These are phyloP conservation scores for Candida pseudofarinosa DNA, from an alignment of 805 yeast genomes.

Conservation along the genomic window DNA sequence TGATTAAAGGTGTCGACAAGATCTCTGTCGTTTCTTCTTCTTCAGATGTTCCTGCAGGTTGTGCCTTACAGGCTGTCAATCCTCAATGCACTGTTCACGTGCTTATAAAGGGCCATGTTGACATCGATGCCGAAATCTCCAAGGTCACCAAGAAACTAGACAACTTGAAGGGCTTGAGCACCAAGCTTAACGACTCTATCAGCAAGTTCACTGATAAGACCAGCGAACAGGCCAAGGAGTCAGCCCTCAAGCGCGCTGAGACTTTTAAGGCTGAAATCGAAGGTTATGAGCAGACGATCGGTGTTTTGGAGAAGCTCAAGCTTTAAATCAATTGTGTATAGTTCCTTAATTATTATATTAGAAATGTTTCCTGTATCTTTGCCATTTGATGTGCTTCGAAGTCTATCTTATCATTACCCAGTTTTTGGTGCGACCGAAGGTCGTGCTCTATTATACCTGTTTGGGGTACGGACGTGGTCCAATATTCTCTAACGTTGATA, in stretches of 20 bases:
- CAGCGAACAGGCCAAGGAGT: constrained; percentile 72
- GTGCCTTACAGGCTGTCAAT: constrained; percentile 78
- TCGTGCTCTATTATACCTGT: no score
- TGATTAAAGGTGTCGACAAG: constrained; percentile 84
- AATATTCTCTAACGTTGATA: background rate
- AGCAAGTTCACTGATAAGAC: constrained; percentile 87
- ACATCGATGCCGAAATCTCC: constrained; percentile 82
- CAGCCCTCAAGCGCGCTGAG: constrained; percentile 64
- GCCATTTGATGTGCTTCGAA: no score
- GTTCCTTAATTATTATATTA: background rate
- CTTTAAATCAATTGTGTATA: constrained; percentile 16
- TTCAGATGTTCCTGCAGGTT: constrained; percentile 76
- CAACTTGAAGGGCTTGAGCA: constrained; percentile 57
- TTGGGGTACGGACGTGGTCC: no score
- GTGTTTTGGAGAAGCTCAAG: constrained; percentile 77
- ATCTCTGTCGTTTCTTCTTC: constrained; percentile 57
- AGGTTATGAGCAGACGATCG: constrained; percentile 82
- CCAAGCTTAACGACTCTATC: constrained; percentile 66
- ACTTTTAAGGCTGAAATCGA: constrained; percentile 81
- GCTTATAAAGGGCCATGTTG: constrained; percentile 91
- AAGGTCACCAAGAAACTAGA: constrained; percentile 77
- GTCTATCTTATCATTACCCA: no score
- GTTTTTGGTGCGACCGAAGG: no score
- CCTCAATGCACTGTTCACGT: constrained; percentile 83
- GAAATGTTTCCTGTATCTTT: no score